Conservation (phyloP, 345 rosid species). For the Heritiera littoralis region DNA sequence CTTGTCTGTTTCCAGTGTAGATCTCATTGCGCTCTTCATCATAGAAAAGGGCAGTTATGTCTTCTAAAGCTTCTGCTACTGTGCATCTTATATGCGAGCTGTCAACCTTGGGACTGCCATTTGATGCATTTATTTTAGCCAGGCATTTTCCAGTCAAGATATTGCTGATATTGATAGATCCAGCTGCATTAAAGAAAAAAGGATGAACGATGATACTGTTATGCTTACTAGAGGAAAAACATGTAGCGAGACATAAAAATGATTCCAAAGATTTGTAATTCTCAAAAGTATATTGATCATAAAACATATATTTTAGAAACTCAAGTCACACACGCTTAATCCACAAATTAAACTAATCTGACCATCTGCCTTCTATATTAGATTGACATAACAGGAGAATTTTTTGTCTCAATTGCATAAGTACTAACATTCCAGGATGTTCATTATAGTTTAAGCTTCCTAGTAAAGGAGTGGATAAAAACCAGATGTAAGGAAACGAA, state of each 20-base stretch:
- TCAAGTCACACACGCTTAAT: neutral
- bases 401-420: neutral
- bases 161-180: slow-evolving; percentile 85
- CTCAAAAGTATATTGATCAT: no score
- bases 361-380: neutral
- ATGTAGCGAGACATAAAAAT: no score
- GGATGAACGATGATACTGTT: neutral
- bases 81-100: slow-evolving; percentile 50
- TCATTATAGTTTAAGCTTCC: neutral
- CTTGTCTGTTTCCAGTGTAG: slow-evolving; percentile 81
- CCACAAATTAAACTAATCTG: neutral
- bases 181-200: slow-evolving; percentile 52
- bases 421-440: neutral
- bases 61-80: slow-evolving; percentile 80
- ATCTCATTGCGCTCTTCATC: slow-evolving; percentile 95
- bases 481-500: neutral
- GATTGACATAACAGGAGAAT: neutral
- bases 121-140: slow-evolving; percentile 71
- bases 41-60: slow-evolving; percentile 86
- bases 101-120: slow-evolving; percentile 50
- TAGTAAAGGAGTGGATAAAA: neutral
- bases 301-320: no score
- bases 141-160: slow-evolving; percentile 93
- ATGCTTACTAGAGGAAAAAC: neutral
- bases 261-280: no score